Conservation (phyloP, 2,329 filamentous ascomycete genomes). For the Stagonosporopsis rhizophila region DNA sequence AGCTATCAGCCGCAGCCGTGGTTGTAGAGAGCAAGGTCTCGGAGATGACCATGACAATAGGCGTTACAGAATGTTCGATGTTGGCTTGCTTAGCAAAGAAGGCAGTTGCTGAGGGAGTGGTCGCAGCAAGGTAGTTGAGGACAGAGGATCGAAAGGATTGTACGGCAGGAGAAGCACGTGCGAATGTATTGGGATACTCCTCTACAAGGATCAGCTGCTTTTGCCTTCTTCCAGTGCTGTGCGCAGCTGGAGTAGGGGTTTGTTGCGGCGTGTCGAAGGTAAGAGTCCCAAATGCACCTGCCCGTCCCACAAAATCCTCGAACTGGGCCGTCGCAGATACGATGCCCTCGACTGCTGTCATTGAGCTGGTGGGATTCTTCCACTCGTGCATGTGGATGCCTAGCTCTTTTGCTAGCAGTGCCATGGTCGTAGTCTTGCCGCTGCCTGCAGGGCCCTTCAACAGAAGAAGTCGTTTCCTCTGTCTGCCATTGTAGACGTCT, state of each 20-base stretch:
- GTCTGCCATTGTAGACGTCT: constrained; percentile 69
- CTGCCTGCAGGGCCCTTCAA: constrained; percentile 90
- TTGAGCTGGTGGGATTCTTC: constrained; percentile 77
- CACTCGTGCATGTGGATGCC: constrained; percentile 83
- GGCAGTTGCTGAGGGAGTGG: constrained; percentile 64
- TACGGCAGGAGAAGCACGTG: constrained; percentile 52
- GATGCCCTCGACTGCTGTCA: constrained; percentile 66
- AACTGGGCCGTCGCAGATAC: constrained; percentile 81
- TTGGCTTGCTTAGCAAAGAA: constrained; percentile 44
- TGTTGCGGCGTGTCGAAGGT: constrained; percentile 52
- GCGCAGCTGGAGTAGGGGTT: constrained; percentile 17
- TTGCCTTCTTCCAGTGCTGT: constrained; percentile 29
- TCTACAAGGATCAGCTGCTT: constrained; percentile 57
- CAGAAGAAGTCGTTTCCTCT: constrained; percentile 74
- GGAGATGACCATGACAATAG: constrained; percentile 88
- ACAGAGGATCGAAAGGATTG: constrained; percentile 73
- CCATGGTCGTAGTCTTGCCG: constrained; percentile 89
- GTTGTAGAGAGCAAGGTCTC: constrained; percentile 88
- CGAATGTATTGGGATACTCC: constrained; percentile 60
- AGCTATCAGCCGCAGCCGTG: constrained; percentile 84
- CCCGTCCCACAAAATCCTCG: constrained; percentile 86
- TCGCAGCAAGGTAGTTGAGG: constrained; percentile 74
- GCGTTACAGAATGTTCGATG: constrained; percentile 50
- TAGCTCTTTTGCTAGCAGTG: constrained; percentile 78
- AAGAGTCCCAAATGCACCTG: constrained; percentile 79